A percentile compares a stretch with the other conserved stretches of the same genome.
phyloP scores from a whole-genome alignment of 2,329 filamentous ascomycete species.

The Fonsecaea erecta region DNA sequence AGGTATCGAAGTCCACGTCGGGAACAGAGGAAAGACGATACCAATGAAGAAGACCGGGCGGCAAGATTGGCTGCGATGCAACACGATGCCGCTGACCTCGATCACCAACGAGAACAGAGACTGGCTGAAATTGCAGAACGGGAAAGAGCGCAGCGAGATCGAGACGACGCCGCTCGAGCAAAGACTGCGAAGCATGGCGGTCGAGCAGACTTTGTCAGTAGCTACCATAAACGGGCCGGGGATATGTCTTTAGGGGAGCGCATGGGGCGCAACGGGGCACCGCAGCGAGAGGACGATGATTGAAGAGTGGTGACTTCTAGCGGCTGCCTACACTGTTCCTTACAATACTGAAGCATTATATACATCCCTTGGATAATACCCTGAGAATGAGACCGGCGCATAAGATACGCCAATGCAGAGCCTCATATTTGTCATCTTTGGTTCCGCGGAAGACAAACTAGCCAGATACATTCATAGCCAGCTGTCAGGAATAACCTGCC shows the following conservation, averaged over 20 bases:
- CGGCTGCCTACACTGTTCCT: not conserved
- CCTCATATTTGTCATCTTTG: not conserved
- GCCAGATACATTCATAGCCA: no score
- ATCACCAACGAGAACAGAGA: slow-evolving; percentile 70
- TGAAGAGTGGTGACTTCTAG: slow-evolving; percentile 14
- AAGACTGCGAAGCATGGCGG: slow-evolving; percentile 66
- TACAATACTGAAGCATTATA: not conserved
- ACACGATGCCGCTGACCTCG: slow-evolving; percentile 69
- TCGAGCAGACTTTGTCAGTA: slow-evolving; percentile 67
- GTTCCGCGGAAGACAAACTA: not conserved
- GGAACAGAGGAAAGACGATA: slow-evolving; percentile 25
- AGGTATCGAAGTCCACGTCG: slow-evolving; percentile 38
- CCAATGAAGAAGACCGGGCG: slow-evolving; percentile 62
- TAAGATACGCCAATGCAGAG: no score
- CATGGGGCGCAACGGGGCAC: slow-evolving; percentile 42
- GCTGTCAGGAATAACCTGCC: no score
- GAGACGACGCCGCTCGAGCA: slow-evolving; percentile 67
- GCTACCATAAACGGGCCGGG: slow-evolving; percentile 62
- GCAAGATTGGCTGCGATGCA: slow-evolving; percentile 75
- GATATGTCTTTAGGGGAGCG: slow-evolving; percentile 50
- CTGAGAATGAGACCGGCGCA: not conserved
- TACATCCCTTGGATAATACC: not conserved
- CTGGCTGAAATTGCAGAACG: slow-evolving; percentile 68
- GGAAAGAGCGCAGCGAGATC: slow-evolving; percentile 67
- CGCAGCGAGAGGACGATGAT: slow-evolving; percentile 26